These are phyloP conservation scores for Stachybotrys echinatus DNA, from an alignment of 2,329 filamentous ascomycete genomes.

Conservation along the genomic window DNA sequence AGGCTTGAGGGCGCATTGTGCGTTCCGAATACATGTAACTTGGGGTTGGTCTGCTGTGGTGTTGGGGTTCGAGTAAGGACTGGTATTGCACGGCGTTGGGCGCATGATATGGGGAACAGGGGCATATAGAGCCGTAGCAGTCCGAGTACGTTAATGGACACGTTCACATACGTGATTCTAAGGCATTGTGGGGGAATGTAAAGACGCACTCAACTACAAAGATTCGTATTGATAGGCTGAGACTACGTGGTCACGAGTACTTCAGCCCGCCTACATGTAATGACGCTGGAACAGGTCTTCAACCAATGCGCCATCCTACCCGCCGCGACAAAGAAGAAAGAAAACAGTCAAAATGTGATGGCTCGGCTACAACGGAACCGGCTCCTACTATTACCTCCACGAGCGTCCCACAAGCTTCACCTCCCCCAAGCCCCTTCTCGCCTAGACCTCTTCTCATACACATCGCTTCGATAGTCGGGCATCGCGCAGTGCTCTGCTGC, in stretches of 20 bases:
- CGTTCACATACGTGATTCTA: too few relatives aligned
- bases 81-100: neutral
- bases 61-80: neutral
- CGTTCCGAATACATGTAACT: too few relatives aligned
- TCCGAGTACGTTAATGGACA: too few relatives aligned
- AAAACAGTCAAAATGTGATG: neutral
- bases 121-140: too few relatives aligned
- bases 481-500: too few relatives aligned
- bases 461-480: neutral
- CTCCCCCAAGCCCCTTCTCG: too few relatives aligned
- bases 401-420: neutral
- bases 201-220: neutral
- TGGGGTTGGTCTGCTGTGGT: too few relatives aligned
- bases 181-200: too few relatives aligned
- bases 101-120: too few relatives aligned
- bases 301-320: conserved; percentile 5
- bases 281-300: neutral
- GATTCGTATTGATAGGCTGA: conserved; percentile 1
- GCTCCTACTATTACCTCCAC: neutral
- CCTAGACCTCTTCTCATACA: neutral
- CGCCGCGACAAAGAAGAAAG: conserved; percentile 4
- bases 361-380: neutral
- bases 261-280: neutral
- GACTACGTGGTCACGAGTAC: neutral
- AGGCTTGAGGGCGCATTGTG: conserved; percentile 52